Evolutionary conservation across 352 stramenopile genomes (phyloP).

Genomic region (Globisporangium uncinulatum): DNA sequence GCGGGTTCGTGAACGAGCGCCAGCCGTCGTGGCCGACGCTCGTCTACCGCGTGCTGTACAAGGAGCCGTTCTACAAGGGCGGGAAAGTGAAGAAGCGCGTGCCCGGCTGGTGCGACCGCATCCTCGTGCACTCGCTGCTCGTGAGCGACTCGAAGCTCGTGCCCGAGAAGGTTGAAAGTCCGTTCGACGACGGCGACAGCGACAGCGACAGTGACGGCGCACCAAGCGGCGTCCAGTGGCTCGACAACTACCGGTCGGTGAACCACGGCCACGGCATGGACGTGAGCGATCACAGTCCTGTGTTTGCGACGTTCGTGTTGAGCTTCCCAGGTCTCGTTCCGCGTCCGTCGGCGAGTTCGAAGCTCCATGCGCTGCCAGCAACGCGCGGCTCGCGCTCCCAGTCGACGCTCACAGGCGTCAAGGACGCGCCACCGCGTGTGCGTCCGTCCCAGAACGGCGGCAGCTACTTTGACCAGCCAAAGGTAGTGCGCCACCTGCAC

Average conservation of each 20-base stretch:
- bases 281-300: conserved; percentile 78
- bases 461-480: conserved; percentile 77
- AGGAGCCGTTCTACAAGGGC: conserved; percentile 88
- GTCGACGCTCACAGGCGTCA: conserved; percentile 29
- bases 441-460: conserved; percentile 17
- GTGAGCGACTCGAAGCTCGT: conserved; percentile 76
- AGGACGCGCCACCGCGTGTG: conserved; percentile 12
- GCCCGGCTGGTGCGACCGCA: conserved; percentile 83
- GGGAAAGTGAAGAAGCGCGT: conserved; percentile 88
- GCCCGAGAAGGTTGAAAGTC: conserved; percentile 68
- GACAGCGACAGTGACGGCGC: background rate
- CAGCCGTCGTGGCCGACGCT: conserved; percentile 62
- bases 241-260: conserved; percentile 80
- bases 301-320: conserved; percentile 72
- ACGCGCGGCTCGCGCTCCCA: conserved; percentile 43
- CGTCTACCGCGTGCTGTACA: conserved; percentile 80
- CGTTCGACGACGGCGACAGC: conserved; percentile 18
- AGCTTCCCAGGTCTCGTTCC: conserved; percentile 46
- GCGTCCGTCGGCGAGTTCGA: background rate
- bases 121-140: conserved; percentile 77
- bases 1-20: conserved; percentile 53
- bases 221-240: conserved; percentile 19
- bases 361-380: conserved; percentile 15
- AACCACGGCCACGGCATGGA: conserved; percentile 81
- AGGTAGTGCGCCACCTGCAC: conserved; percentile 56